phyloP scores from a whole-genome alignment of 257 asterid genomes.

The Solanum piurae region DNA sequence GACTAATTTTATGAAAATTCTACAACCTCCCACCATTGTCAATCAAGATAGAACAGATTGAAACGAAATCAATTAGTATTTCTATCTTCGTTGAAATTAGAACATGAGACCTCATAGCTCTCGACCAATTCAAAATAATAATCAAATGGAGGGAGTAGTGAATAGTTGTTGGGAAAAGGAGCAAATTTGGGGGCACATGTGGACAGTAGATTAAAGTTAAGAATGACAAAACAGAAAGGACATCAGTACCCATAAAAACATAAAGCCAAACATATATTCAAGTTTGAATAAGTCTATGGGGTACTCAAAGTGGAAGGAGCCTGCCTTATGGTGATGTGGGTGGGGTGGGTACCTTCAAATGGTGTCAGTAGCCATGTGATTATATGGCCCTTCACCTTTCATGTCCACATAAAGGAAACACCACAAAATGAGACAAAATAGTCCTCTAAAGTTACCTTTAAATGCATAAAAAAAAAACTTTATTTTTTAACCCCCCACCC shows the following conservation, averaged over 20 bases:
- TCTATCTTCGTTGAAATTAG: too few relatives aligned
- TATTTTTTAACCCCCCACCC: background rate
- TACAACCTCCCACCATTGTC: background rate
- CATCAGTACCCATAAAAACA: conserved; percentile 21
- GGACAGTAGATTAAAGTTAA: background rate
- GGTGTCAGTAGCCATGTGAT: conserved; percentile 29
- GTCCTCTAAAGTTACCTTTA: conserved; percentile 27
- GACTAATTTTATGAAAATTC: too few relatives aligned
- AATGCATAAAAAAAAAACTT: conserved; percentile 20
- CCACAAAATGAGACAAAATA: conserved; percentile 31
- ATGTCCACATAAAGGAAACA: conserved; percentile 30
- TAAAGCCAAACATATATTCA: conserved; percentile 18
- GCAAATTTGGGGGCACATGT: background rate
- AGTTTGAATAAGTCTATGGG: conserved; percentile 14
- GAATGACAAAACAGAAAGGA: conserved; percentile 7
- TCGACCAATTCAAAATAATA: background rate
- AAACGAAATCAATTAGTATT: background rate
- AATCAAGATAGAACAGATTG: too few relatives aligned
- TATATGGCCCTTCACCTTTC: conserved; percentile 18
- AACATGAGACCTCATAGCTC: background rate
- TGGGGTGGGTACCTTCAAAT: conserved; percentile 14
- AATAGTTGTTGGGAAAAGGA: background rate
- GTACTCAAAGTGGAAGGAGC: conserved; percentile 15
- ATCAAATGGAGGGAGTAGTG: background rate
- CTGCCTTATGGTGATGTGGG: background rate